These are phyloP conservation scores for Phallus indusiatus DNA, from an alignment of 768 basidiomycete genomes.

Conservation along the genomic window DNA sequence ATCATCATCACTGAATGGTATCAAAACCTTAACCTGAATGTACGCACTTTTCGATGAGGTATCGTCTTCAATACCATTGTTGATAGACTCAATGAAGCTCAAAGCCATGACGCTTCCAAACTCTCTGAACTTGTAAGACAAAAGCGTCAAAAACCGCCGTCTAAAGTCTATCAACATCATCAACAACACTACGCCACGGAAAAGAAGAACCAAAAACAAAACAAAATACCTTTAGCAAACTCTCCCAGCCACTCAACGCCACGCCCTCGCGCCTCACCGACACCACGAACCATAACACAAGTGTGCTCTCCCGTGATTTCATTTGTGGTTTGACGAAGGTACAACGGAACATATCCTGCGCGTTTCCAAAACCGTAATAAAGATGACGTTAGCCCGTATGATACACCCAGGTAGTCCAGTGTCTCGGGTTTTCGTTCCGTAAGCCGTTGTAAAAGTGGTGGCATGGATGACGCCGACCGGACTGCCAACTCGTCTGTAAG, in stretches of 20 bases:
- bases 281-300: constrained; percentile 86
- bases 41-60: constrained; percentile 27
- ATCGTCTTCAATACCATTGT: constrained; percentile 39
- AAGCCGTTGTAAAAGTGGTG: constrained; percentile 83
- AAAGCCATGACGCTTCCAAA: constrained; percentile 82
- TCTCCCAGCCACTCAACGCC: constrained; percentile 80
- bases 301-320: constrained; percentile 96
- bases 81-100: constrained; percentile 82
- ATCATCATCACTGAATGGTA: constrained; percentile 21
- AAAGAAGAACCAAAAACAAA: background rate
- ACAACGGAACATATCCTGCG: constrained; percentile 82
- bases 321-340: constrained; percentile 87
- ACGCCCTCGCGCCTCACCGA: constrained; percentile 54
- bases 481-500: constrained; percentile 73
- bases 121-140: constrained; percentile 93
- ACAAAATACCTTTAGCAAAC: constrained; percentile 65
- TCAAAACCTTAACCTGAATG: background rate
- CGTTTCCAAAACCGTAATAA: constrained; percentile 96
- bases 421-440: constrained; percentile 83
- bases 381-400: constrained; percentile 85
- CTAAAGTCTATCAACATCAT: constrained; percentile 63
- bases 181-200: background rate
- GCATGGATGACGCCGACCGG: constrained; percentile 71
- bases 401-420: constrained; percentile 92
- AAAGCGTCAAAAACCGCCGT: constrained; percentile 74